Percentiles rank a stretch among this genome's conserved stretches.
Evolutionary conservation across 495 filamentous ascomycete genomes (phyloP).

Genomic region (Astrocystis sublimbata): DNA sequence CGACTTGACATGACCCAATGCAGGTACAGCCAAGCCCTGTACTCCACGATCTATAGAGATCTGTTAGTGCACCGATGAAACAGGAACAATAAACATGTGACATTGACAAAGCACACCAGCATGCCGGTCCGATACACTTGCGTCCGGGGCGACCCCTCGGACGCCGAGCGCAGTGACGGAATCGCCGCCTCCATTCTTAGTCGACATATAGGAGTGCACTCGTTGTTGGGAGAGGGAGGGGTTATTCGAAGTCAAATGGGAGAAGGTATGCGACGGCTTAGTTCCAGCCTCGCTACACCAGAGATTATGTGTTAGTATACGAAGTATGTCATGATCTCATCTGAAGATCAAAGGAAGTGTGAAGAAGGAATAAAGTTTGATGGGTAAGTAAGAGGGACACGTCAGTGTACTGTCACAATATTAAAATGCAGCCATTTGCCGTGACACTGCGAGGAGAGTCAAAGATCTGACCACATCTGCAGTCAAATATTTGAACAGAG

Average conservation of each 20-base stretch:
- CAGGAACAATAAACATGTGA: too few species aligned
- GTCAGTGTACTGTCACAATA: too few species aligned
- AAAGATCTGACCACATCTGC: too few species aligned
- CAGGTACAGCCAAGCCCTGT: too few species aligned
- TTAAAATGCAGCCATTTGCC: too few species aligned
- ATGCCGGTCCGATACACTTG: neutral
- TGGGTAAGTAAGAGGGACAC: too few species aligned
- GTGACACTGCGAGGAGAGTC: too few species aligned
- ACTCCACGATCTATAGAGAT: too few species aligned
- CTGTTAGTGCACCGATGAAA: too few species aligned
- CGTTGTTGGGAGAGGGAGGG: neutral
- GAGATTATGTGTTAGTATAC: neutral
- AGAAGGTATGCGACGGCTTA: neutral
- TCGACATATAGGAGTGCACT: neutral
- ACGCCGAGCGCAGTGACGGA: neutral
- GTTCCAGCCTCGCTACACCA: neutral
- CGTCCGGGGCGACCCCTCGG: neutral
- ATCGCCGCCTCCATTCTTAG: neutral
- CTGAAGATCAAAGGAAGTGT: neutral
- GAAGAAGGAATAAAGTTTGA: neutral
- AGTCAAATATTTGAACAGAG: too few species aligned
- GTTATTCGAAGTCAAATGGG: neutral
- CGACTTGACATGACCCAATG: too few species aligned
- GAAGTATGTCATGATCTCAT: neutral
- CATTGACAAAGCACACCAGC: neutral